Conservation (phyloP, 2,329 filamentous ascomycete genomes). For the Fusarium hostae region DNA sequence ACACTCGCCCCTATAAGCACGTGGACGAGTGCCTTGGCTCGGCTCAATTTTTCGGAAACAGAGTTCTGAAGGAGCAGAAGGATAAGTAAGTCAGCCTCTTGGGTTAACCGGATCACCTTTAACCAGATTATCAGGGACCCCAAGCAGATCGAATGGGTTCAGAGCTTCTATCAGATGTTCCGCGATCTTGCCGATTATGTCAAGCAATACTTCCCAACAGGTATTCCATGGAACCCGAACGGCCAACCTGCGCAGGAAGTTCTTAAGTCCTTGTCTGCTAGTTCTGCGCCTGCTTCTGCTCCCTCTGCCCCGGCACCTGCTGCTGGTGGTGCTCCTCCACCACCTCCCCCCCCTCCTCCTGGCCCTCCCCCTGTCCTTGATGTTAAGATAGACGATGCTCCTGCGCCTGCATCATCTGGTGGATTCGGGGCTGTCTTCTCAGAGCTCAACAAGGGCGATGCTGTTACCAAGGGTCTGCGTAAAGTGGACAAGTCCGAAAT, state of each 20-base stretch:
- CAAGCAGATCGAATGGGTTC: conserved; percentile 87
- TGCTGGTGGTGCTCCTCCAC: conserved; percentile 66
- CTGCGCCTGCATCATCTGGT: conserved; percentile 61
- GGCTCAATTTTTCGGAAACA: conserved; percentile 94
- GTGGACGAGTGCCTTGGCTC: conserved; percentile 85
- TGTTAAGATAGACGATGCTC: conserved; percentile 57
- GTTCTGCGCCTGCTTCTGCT: conserved; percentile 46
- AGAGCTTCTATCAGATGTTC: conserved; percentile 92
- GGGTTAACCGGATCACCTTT: background rate
- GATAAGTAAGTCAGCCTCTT: conserved; percentile 60
- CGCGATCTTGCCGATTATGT: conserved; percentile 85
- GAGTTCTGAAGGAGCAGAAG: conserved; percentile 90
- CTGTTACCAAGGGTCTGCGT: conserved; percentile 87
- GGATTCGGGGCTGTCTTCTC: conserved; percentile 91
- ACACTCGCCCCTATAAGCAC: conserved; percentile 84
- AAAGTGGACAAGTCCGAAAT: conserved; percentile 97
- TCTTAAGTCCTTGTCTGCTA: conserved; percentile 62
- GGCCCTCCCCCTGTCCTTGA: conserved; percentile 75
- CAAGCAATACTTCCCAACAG: conserved; percentile 82
- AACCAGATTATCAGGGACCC: conserved; percentile 67
- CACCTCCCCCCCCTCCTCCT: conserved; percentile 63
- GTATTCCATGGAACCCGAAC: conserved; percentile 86
- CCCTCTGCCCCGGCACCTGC: conserved; percentile 50
- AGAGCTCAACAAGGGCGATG: conserved; percentile 87
- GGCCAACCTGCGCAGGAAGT: conserved; percentile 78